A percentile compares a stretch with the other conserved stretches of the same genome.
phyloP scores from a whole-genome alignment of 768 basidiomycete genomes.

The Lepiota subincarnata region DNA sequence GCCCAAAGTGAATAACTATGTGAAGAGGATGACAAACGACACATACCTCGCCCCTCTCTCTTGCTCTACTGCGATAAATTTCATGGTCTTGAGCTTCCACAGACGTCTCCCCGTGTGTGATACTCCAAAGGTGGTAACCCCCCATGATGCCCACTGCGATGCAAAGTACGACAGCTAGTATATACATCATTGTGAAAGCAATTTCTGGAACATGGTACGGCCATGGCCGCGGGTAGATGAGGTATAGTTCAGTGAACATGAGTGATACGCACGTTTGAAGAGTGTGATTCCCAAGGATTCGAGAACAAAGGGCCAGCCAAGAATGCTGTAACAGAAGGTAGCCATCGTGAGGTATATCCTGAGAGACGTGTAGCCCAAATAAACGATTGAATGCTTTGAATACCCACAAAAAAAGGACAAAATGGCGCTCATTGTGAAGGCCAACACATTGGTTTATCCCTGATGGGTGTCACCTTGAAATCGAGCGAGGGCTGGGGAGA shows the following conservation, averaged over 20 bases:
- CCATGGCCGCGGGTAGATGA: constrained; percentile 17
- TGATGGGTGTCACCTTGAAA: constrained; percentile 24
- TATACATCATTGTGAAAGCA: constrained; percentile 68
- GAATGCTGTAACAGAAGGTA: constrained; percentile 52
- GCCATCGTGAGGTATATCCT: constrained; percentile 81
- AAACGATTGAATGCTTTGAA: background rate
- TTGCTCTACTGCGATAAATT: constrained; percentile 68
- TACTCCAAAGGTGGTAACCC: constrained; percentile 66
- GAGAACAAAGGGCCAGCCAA: constrained; percentile 63
- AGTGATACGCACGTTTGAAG: constrained; percentile 27
- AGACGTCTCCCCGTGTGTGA: constrained; percentile 75
- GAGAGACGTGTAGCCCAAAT: background rate
- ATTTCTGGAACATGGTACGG: constrained; percentile 64
- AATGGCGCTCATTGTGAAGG: constrained; percentile 92
- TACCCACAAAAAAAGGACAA: constrained; percentile 87
- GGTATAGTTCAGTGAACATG: background rate
- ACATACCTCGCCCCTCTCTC: constrained; percentile 63
- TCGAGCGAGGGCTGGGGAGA: background rate
- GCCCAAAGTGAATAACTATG: background rate
- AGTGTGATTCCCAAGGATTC: constrained; percentile 52
- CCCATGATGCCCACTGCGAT: constrained; percentile 73
- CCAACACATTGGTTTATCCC: constrained; percentile 99
- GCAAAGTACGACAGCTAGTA: constrained; percentile 71
- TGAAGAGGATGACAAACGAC: background rate
- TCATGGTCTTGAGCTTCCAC: constrained; percentile 90